Evolutionary conservation across 2,329 filamentous ascomycete genomes (phyloP).

Genomic region (Beauveria bassiana): DNA sequence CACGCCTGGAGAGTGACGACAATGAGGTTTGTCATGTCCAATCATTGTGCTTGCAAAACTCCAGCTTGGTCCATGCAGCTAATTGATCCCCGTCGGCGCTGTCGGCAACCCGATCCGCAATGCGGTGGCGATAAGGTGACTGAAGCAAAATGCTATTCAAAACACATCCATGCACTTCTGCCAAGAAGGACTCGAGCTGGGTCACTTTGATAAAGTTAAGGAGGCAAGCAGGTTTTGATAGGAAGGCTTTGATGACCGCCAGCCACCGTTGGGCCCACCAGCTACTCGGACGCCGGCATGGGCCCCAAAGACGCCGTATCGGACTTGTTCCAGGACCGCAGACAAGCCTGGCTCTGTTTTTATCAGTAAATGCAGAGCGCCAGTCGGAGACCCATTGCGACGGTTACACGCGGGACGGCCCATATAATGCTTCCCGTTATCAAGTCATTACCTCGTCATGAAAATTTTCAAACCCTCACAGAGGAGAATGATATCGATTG

Average conservation of each 20-base stretch:
- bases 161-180: not conserved
- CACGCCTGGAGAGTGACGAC: not conserved
- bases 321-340: conserved; percentile 5
- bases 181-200: too few species aligned
- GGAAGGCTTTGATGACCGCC: not conserved
- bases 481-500: too few species aligned
- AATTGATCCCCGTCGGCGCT: too few species aligned
- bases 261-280: not conserved
- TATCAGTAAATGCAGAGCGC: not conserved
- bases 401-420: conserved; percentile 7
- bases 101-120: too few species aligned
- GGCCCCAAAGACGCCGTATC: conserved; percentile 6
- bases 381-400: conserved; percentile 7
- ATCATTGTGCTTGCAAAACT: not conserved
- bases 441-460: not conserved
- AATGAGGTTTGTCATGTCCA: not conserved
- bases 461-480: not conserved
- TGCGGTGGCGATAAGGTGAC: not conserved
- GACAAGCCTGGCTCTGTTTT: not conserved
- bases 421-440: not conserved
- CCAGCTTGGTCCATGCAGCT: too few species aligned
- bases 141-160: not conserved
- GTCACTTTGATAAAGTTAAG: too few species aligned
- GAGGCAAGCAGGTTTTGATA: too few species aligned
- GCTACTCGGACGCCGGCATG: not conserved